Evolutionary conservation across 345 rosid species (phyloP), one percentile per base, ranked within the genome.

Genomic region (Rhizophora mangle): DNA sequence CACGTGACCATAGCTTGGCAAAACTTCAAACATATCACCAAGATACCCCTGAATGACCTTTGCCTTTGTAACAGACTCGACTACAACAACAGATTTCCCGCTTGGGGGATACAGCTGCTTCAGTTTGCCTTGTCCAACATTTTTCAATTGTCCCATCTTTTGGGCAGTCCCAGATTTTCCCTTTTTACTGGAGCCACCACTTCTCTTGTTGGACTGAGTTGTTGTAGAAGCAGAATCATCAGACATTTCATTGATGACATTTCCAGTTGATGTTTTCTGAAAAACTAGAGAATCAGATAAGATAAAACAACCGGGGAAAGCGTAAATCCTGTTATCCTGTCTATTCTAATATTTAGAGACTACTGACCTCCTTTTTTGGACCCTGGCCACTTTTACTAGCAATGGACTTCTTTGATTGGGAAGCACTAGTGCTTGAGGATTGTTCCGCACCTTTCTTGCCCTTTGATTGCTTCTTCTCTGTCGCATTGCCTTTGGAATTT

Each of bases 1-100:
- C 49, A 92, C 87, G 82, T 95, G 99, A 71, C 99, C 99, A 84
- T 90, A 82, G 79, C 99, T 92, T 73, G 99, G 91, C 75, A 92
- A 82, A 62, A 95, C 99, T 81, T 92, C 96, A 80, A 69, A 95
- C 97, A 74, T 83, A 70, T 83, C 88, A 61, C 98, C 98, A 51
- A 95, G 97, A 79, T 90, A 95, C 11, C 92, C 89, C 81, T 95
- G 99, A 75, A 95, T 92, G 61, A 89, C 85, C 86, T 84, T 95
- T 26, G 98, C 98, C 83, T 95, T 92, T 63, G 98, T 85, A 62
- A 77, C 69, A 74, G 99, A 95, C 83, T 95, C 99, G 62, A 95
- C 99, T 59, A 95, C 96, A 69, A 95, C 76, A 74, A 90, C 96
- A 75, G 97, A 87, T 81, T 90, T 92, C 62, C 91, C 94, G 32